A percentile compares a stretch with the other conserved stretches of the same genome.
These are phyloP conservation scores for Geotrichum fermentans DNA, from an alignment of 1,139 yeast genomes.

Conservation along the genomic window DNA sequence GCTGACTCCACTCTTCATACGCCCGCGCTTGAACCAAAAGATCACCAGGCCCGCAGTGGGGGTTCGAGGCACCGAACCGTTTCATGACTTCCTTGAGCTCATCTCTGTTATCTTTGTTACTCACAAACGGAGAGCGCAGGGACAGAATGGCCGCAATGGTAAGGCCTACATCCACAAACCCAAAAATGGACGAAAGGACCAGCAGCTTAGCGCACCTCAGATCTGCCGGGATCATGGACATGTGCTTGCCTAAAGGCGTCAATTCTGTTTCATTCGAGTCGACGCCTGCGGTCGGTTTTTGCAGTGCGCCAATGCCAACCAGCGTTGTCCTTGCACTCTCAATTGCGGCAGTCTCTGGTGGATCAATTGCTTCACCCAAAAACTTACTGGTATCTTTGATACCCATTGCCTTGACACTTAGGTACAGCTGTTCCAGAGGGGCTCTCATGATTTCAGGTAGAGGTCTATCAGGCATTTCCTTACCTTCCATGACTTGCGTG, in stretches of 20 bases:
- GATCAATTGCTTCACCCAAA: constrained; percentile 70
- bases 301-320: constrained; percentile 68
- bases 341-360: constrained; percentile 62
- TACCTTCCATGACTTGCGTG: constrained; percentile 54
- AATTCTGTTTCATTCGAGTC: constrained; percentile 44
- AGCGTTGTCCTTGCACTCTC: constrained; percentile 58
- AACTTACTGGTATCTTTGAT: constrained; percentile 64
- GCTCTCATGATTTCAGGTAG: constrained; percentile 85
- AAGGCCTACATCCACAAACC: constrained; percentile 71
- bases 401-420: constrained; percentile 87
- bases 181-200: constrained; percentile 74
- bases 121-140: constrained; percentile 66
- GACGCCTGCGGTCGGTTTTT: constrained; percentile 21
- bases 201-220: constrained; percentile 78
- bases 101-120: constrained; percentile 60
- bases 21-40: constrained; percentile 60
- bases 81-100: constrained; percentile 51
- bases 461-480: constrained; percentile 63
- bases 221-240: constrained; percentile 81
- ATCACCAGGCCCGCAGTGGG: constrained; percentile 54
- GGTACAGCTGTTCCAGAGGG: constrained; percentile 72
- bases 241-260: constrained; percentile 75
- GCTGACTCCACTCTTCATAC: constrained; percentile 46
- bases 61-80: constrained; percentile 30
- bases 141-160: constrained; percentile 73